Evolutionary conservation across 1,139 yeast genomes (phyloP), one percentile per base, ranked within the genome.

Genomic region (Meyerozyma carpophila): DNA sequence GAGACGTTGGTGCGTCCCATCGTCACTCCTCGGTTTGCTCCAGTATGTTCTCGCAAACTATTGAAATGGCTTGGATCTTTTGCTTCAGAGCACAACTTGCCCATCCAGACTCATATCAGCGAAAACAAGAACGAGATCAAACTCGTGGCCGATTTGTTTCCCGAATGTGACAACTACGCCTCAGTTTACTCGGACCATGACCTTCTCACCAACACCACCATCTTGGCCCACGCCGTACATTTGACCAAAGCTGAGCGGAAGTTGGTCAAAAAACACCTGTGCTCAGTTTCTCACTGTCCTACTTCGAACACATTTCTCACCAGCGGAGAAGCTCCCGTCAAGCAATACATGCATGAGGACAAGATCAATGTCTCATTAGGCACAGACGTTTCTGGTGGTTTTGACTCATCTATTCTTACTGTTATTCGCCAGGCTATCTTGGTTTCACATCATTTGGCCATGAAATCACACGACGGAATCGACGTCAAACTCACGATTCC

Each of bases 241-340:
- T 66, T 93, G 44, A 56, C 79, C 1, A 79, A 77, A 2, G 72
- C 72, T 3, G 98, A 93, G 60, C 71, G 82, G 41, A 65, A 73
- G 18, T 51, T 84, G 21, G 69, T 93, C 42, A 73, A 72, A 50
- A 50, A 57, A 9, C 73, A 77, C 27, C 66, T 77, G 6, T 70
- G 90, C 28, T 95, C 97, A 13, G 77, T 93, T 16, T 80, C 96
- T 7, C 98, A 93, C 64, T 93, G 98, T 62, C 98, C 98, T 5
- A 80, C 91, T 11, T 86, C 96, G 32, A 93, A 93, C 59, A 82
- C 95, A 0, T 82, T 95, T 25, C 76, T 93, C 47, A 82, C 95
- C 1, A 84, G 95, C 20, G 98, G 98, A 10, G 94, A 89, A 61
- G 94, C 96, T 5, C 87, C 93, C 16, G 79, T 93, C 7, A 62